Base-by-base conservation (phyloP, 495 filamentous ascomycete species). In the Cercophora samala region DNA sequence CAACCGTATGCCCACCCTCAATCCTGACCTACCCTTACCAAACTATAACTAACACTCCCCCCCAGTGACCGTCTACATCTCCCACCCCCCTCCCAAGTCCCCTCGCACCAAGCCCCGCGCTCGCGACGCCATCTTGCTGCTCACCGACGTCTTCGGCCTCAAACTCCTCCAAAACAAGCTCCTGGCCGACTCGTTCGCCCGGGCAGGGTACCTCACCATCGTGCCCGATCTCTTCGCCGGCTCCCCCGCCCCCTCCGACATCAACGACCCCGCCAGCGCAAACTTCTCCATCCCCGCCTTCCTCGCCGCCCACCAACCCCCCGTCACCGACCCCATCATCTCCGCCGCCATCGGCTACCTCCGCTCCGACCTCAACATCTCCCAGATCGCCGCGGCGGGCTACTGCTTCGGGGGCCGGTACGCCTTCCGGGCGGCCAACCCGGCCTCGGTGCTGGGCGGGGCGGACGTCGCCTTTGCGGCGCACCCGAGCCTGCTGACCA, bases 171-270 rank as follows among this genome's bases (percentile, higher is more conserved):
- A 92, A 75, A 80, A 87, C 66, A 84, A 89, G 75, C 85, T 93
- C 76, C 81, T 93, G 37, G 90, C 89, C 67, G 91, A 94, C 76
- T 86, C 87, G 73, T 91, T 87, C 73, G 91, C 91, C 63, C 84
- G 84, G 69, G 89, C 89, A 64, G 91, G 91, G 60, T 93, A 92
- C 78, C 82, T 91, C 42, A 87, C 87, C 64, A 77, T 92, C 23
- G 83, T 90, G 65, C 91, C 91, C 17, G 91, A 95, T 73, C 81
- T 93, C 64, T 91, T 93, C 81, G 74, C 83, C 42, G 89, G 88
- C 64, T 84, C 88, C 64, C 79, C 79, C 5, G 81, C 84, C 51
- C 72, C 76, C 0, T 67, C 59, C 21, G 79, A 82, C 67, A 73
- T 80, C 69, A 86, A 87, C 77, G 75, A 79, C 4, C 83, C 80